Evolutionary conservation across 371 early-diverging fungal genomes (phyloP), one percentile per base, ranked within the genome.

Genomic region (Mucor piriformis): DNA sequence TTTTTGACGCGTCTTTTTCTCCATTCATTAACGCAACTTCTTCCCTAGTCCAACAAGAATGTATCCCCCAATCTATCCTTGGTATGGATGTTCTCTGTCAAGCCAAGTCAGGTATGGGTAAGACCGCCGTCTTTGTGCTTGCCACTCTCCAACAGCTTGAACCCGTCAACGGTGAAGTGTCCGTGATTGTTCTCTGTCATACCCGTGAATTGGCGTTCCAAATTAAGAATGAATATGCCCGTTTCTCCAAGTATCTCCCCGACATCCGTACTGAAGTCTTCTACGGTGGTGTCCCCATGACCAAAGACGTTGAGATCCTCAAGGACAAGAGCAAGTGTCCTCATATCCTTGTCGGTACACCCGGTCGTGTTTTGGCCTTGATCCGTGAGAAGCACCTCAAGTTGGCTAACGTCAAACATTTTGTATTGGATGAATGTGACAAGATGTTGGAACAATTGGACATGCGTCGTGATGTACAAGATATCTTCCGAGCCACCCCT

Each of bases 381-480:
- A 82, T 97, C 57, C 87, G 90, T 57, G 95, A 94, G 27, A 89
- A 89, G 73, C 62, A 76, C 21, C 78, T 99, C 53, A 89, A 86
- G 61, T 76, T 98, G 50, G 74, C 76, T 38, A 88, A 84, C 54
- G 84, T 98, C 62, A 96, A 94, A 87, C 93, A 92, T 84, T 96
- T 99, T 78, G 95, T 99, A 18, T 82, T 99, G 25, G 99, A 99
- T 73, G 99, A 99, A 83, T 99, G 98, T 77, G 99, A 99, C 83
- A 95, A 97, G 83, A 92, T 97, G 88, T 73, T 98, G 46, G 96
- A 96, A 46, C 52, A 52, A 32, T n/a, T 63, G 90, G 96, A 96
- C 64, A 97, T 98, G 98, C 92, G 99, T 60, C 85, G 91, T 46
- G 96, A 96, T 76, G 93, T 98, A 11, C 98, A 98, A 73, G 94